Evolutionary conservation across 805 yeast genomes (phyloP).

Genomic region (Nakazawaea sp.): DNA sequence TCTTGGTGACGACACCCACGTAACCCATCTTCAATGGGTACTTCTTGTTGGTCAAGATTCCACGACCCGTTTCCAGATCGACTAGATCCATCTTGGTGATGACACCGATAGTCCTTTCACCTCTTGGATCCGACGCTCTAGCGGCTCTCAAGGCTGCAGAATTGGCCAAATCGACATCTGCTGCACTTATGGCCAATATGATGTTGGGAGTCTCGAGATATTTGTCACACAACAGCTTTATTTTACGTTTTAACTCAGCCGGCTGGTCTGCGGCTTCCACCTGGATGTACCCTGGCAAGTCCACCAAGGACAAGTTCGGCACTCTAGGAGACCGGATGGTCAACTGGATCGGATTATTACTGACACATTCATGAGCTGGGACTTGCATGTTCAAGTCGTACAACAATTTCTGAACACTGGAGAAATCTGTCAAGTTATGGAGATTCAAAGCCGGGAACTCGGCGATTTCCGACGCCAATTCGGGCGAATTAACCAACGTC

Average conservation of each 20-base stretch:
- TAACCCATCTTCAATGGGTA: constrained; percentile 96
- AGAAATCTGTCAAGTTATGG: constrained; percentile 78
- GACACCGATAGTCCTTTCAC: constrained; percentile 95
- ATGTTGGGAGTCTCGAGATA: constrained; percentile 90
- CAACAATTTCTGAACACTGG: constrained; percentile 81
- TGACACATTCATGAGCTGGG: constrained; percentile 76
- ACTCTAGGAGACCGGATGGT: constrained; percentile 85
- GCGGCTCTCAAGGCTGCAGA: constrained; percentile 92
- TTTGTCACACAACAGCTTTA: constrained; percentile 72
- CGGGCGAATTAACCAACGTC: constrained; percentile 85
- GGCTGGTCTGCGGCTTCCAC: constrained; percentile 98
- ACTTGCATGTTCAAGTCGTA: constrained; percentile 90
- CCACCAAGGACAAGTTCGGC: constrained; percentile 90
- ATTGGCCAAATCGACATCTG: constrained; percentile 96
- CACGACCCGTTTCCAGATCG: constrained; percentile 64
- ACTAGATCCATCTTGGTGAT: constrained; percentile 91
- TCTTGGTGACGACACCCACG: constrained; percentile 92
- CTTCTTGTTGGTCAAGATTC: constrained; percentile 63
- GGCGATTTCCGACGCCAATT: constrained; percentile 71
- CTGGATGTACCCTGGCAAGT: constrained; percentile 96
- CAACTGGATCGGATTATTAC: constrained; percentile 90
- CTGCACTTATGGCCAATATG: constrained; percentile 92
- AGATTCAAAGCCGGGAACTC: constrained; percentile 89
- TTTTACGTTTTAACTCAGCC: constrained; percentile 66
- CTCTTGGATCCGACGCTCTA: constrained; percentile 82